A percentile compares a stretch with the other conserved stretches of the same genome.
Evolutionary conservation across 148 eudicot genomes (phyloP).

Genomic region (Persicaria maculosa): DNA sequence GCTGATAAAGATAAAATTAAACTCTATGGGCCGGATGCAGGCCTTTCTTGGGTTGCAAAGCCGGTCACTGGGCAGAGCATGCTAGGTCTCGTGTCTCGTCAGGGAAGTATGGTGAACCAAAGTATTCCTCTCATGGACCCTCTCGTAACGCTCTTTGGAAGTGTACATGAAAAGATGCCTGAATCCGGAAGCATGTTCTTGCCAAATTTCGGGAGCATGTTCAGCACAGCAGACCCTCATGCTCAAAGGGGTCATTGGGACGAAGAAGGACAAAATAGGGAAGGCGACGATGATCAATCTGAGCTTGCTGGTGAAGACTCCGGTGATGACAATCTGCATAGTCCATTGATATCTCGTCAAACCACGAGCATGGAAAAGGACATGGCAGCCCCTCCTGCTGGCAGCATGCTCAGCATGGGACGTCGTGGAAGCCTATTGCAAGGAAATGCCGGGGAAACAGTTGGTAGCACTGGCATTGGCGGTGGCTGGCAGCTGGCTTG

Average conservation of each 20-base stretch:
- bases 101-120: conserved; percentile 52
- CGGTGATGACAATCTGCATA: conserved; percentile 55
- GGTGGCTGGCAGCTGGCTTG: conserved; percentile 77
- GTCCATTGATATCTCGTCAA: conserved; percentile 64
- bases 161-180: conserved; percentile 69
- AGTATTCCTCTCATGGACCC: conserved; percentile 54
- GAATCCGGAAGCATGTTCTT: conserved; percentile 60
- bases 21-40: conserved; percentile 50
- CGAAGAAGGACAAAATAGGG: conserved; percentile 52
- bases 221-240: conserved; percentile 40
- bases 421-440: conserved; percentile 48
- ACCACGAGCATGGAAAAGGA: conserved; percentile 52
- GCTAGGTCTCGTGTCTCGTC: conserved; percentile 49
- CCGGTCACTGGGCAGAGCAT: conserved; percentile 61
- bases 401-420: conserved; percentile 42
- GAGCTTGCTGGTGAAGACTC: conserved; percentile 38
- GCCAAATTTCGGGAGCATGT: conserved; percentile 71
- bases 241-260: conserved; percentile 59
- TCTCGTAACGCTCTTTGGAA: conserved; percentile 71
- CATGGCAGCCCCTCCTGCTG: conserved; percentile 34
- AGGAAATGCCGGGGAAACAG: conserved; percentile 40
- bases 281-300: conserved; percentile 32
- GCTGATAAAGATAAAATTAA: conserved; percentile 39
- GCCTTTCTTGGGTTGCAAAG: conserved; percentile 74
- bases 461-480: conserved; percentile 45